Evolutionary conservation across 306 rosid species (phyloP).

Genomic region (Prunus armeniaca): DNA sequence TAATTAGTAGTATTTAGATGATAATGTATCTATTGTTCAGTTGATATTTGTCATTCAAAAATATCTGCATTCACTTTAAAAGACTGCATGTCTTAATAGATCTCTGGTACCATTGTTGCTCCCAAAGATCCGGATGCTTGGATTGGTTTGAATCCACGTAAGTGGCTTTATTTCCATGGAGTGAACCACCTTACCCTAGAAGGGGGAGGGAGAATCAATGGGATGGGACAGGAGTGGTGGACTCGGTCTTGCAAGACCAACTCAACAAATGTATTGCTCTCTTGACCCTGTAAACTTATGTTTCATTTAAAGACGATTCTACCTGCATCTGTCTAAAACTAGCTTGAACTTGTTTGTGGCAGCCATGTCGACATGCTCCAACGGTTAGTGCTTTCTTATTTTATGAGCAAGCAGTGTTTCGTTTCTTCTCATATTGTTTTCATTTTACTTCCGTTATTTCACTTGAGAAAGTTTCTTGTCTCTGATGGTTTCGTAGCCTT

Average conservation of each 20-base stretch:
- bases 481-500: constrained; percentile 9
- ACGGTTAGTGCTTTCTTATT: constrained; percentile 56
- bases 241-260: constrained; percentile 75
- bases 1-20: neutral
- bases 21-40: neutral
- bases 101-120: constrained; percentile 66
- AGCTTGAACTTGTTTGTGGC: constrained; percentile 39
- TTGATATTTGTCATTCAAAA: neutral
- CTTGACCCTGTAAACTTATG: constrained; percentile 26
- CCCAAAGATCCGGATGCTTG: constrained; percentile 69
- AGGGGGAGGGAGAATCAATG: constrained; percentile 79
- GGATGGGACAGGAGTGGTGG: constrained; percentile 97
- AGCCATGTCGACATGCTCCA: constrained; percentile 85
- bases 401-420: neutral
- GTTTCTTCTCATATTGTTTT: neutral
- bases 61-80: constrained; percentile 4
- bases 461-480: neutral
- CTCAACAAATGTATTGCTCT: constrained; percentile 52
- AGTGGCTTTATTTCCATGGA: constrained; percentile 71
- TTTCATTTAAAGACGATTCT: constrained; percentile 21
- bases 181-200: constrained; percentile 69
- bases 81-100: constrained; percentile 37
- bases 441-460: neutral
- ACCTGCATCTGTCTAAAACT: constrained; percentile 16
- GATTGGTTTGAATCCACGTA: constrained; percentile 53